These are phyloP conservation scores for Colletotrichum sp. DNA, from an alignment of 2,329 filamentous ascomycete species.

Conservation along the genomic window DNA sequence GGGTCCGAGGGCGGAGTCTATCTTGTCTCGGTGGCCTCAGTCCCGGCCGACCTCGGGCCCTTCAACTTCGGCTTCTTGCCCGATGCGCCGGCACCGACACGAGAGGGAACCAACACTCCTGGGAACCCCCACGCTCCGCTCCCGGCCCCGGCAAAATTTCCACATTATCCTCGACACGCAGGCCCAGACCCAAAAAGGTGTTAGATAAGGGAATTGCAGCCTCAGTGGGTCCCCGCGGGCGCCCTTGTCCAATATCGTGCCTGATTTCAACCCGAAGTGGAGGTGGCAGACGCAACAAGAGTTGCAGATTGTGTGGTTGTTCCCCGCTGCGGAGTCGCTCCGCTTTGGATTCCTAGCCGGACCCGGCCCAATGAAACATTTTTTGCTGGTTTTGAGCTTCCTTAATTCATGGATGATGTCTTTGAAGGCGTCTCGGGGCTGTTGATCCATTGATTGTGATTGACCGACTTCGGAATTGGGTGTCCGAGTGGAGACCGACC, in stretches of 20 bases:
- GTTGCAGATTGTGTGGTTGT: slow-evolving; percentile 4
- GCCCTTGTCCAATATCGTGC: slow-evolving; percentile 17
- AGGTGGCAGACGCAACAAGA: slow-evolving; percentile 1
- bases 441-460: not conserved
- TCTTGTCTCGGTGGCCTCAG: not conserved
- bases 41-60: slow-evolving; percentile 9
- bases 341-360: not conserved
- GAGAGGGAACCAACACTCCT: not conserved
- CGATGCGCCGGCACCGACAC: not conserved
- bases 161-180: not conserved
- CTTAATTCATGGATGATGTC: not conserved
- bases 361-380: not conserved
- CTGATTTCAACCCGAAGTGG: slow-evolving; percentile 19
- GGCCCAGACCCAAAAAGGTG: not conserved
- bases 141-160: not conserved
- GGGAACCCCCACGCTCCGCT: slow-evolving; percentile 1
- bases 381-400: not conserved
- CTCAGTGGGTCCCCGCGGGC: not conserved
- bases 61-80: slow-evolving; percentile 1
- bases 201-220: slow-evolving; percentile 4
- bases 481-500: not conserved
- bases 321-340: slow-evolving; percentile 14
- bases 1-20: slow-evolving; percentile 1
- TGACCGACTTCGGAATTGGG: slow-evolving; percentile 10
- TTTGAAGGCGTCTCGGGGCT: not conserved